A percentile compares a stretch with the other conserved stretches of the same genome.
Conservation (phyloP, 2,329 filamentous ascomycete genomes). For the Keithomyces neogunnii region DNA sequence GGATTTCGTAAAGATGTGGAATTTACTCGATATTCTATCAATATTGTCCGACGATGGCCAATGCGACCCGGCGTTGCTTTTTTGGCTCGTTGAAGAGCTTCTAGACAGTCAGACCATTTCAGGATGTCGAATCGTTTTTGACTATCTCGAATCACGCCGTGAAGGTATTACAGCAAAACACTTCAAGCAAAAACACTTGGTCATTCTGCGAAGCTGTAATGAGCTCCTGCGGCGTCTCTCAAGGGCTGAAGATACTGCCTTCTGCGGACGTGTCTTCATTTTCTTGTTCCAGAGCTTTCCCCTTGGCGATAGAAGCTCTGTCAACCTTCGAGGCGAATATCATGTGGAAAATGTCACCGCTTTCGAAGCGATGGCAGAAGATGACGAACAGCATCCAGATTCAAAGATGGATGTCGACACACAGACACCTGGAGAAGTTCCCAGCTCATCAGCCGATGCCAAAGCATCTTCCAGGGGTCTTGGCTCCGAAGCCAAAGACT, state of each 20-base stretch:
- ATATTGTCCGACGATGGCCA: constrained; percentile 76
- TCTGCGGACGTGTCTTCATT: constrained; percentile 95
- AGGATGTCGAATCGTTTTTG: constrained; percentile 84
- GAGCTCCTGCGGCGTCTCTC: constrained; percentile 88
- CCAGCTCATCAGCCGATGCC: constrained; percentile 13
- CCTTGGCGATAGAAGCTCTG: constrained; percentile 90
- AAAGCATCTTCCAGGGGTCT: constrained; percentile 29
- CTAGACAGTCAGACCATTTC: constrained; percentile 93
- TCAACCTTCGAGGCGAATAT: constrained; percentile 92
- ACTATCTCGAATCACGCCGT: constrained; percentile 87
- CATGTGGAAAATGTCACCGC: constrained; percentile 90
- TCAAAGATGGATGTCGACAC: constrained; percentile 57
- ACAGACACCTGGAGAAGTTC: constrained; percentile 36
- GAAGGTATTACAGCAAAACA: constrained; percentile 77
- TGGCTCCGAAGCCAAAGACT: constrained; percentile 31
- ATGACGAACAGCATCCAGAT: constrained; percentile 12
- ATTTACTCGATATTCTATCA: constrained; percentile 84
- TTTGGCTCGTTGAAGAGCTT: constrained; percentile 89
- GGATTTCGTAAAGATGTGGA: constrained; percentile 80
- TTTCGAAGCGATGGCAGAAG: constrained; percentile 47
- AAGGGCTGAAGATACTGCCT: constrained; percentile 93
- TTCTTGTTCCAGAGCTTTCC: constrained; percentile 98
- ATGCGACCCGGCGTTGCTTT: constrained; percentile 71
- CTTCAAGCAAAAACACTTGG: constrained; percentile 74
- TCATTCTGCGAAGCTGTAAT: constrained; percentile 91